phyloP scores from a whole-genome alignment of 2,329 filamentous ascomycete genomes.

The Apiospora koreana region DNA sequence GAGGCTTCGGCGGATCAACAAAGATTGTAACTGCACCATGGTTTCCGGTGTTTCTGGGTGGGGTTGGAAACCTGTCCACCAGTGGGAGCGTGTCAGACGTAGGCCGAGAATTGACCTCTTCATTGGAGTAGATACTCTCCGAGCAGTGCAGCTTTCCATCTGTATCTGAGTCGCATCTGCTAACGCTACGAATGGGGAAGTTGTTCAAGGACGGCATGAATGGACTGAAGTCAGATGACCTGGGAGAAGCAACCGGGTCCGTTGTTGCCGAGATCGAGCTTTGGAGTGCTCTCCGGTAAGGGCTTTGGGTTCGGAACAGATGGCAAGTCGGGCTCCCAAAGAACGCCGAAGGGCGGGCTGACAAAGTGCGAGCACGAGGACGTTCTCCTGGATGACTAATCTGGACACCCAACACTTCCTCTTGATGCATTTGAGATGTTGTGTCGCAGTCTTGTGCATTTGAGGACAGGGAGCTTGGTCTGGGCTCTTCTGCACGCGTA shows the following conservation, averaged over 20 bases:
- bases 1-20: conserved; percentile 32
- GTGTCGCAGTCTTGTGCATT: background rate
- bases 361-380: conserved; percentile 30
- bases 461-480: background rate
- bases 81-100: conserved; percentile 15
- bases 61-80: conserved; percentile 19
- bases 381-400: background rate
- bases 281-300: conserved; percentile 54
- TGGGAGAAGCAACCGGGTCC: conserved; percentile 22
- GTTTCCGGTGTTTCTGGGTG: conserved; percentile 26
- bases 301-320: conserved; percentile 55
- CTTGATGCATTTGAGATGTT: background rate
- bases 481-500: background rate
- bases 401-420: background rate
- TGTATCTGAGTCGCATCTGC: conserved; percentile 40
- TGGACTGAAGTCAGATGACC: conserved; percentile 33
- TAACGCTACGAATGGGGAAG: conserved; percentile 41
- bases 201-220: conserved; percentile 44
- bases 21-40: conserved; percentile 38
- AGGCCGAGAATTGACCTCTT: conserved; percentile 23
- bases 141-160: conserved; percentile 41
- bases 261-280: conserved; percentile 44
- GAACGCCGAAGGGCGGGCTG: conserved; percentile 48
- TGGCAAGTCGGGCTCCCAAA: conserved; percentile 53
- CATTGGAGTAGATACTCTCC: conserved; percentile 52